Conservation (phyloP, 1,284 basidiomycete genomes). For the Moesziomyces globuligerus region DNA sequence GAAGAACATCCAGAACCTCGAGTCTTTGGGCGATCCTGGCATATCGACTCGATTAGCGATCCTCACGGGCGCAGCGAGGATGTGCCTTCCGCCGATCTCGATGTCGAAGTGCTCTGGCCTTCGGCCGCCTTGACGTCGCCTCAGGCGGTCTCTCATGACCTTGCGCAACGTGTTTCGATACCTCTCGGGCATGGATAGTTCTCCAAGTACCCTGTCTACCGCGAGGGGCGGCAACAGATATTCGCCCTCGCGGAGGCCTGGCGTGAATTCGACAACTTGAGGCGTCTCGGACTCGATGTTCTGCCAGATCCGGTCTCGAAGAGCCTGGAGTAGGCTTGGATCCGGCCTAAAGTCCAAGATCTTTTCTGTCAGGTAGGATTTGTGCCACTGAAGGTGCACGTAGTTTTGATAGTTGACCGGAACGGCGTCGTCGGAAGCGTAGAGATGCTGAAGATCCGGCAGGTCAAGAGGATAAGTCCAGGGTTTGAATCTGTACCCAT, state of each 20-base stretch:
- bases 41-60: too few relatives aligned
- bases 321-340: background rate
- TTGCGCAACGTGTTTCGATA: too few relatives aligned
- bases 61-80: background rate
- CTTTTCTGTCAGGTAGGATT: background rate
- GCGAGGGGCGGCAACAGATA: constrained; percentile 15
- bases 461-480: constrained; percentile 6
- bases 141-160: too few relatives aligned
- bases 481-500: background rate
- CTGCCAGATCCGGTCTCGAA: too few relatives aligned
- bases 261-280: too few relatives aligned
- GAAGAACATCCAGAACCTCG: constrained; percentile 8
- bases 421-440: background rate
- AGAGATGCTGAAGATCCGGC: constrained; percentile 1
- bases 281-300: too few relatives aligned
- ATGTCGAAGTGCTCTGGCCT: too few relatives aligned
- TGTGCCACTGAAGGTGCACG: background rate
- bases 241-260: constrained; percentile 10
- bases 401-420: constrained; percentile 6
- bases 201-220: background rate
- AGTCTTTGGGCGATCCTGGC: too few relatives aligned
- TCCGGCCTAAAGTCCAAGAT: background rate
- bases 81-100: too few relatives aligned
- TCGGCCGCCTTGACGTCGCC: too few relatives aligned
- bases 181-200: too few relatives aligned